Evolutionary conservation across 768 basidiomycete species (phyloP), one percentile per base, ranked within the genome.

Genomic region (Neoboletus subvelutipes): DNA sequence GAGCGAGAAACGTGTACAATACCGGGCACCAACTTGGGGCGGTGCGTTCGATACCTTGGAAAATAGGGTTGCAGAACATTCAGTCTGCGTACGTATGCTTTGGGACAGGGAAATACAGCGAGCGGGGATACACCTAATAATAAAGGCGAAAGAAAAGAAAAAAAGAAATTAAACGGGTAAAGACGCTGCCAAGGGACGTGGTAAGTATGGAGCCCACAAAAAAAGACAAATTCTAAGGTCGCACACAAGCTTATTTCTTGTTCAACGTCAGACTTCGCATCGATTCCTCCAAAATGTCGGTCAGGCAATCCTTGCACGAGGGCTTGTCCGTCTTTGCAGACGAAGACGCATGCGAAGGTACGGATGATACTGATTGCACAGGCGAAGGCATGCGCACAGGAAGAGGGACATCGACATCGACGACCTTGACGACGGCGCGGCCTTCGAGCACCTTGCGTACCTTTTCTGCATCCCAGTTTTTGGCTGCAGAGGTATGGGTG

Each of bases 391-490:
- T 40, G 13, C 17, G 48, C 10, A 41, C 17, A 52, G 55, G 52
- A n/a, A n/a, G n/a, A 22, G 71, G 72, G 46, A 34, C 42, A 4
- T 90, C 89, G 57, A 93, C 78, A 69, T 92, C 90, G 63, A 94
- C 90, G 51, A 93, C 83, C 43, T 80, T 76, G 58, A 93, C 77
- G 34, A 92, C 88, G 3, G 92, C 92, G 63, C 83, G 87, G 47
- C 92, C 92, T 59, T 92, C 90, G 64, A 94, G 75, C 46, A 94
- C 88, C 64, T 80, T 83, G 64, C 86, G 76, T 1, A 94, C 88
- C 73, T 93, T 94, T 54, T 92, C 90, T 57, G 84, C 79, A 67
- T 93, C 90, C 82, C 77, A 81, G 26, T 74, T 62, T 52, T 72
- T 76, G 41, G 67, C 7, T 46, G 64, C 54, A 45, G 64, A 62